Base-by-base conservation (phyloP, 2,329 filamentous ascomycete genomes). In the Trichoderma cornu-damae region DNA sequence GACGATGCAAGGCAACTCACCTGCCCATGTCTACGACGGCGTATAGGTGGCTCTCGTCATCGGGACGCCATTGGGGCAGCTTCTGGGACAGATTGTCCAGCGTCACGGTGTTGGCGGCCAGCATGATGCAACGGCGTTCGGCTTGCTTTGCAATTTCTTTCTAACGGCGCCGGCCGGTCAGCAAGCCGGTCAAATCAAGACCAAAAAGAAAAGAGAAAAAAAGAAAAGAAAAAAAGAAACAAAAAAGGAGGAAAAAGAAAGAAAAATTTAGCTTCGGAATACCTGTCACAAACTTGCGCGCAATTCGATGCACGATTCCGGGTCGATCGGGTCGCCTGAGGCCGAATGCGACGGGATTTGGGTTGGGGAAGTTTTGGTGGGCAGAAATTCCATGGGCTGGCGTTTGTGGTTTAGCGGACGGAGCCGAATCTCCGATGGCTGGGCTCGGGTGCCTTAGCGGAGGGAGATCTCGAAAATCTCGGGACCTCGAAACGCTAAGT, bases 21-120 rank as follows among this genome's bases (percentile, higher is more conserved):
- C 80, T 83, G 67, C 81, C 81, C 79, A 84, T 83, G 62, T 84
- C 81, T 56, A 84, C 80, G 52, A 84, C 69, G 52, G 80, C 80
- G 65, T 80, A 80, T 14, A 81, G 73, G 60, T 83, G 79, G 64
- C 69, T 80, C 53, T 73, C 63, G 42, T 71, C 72, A 54, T 73
- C 65, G 24, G 76, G 72, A 52, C 72, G 66, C 80, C 80, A 83
- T 69, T 66, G 66, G 34, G 77, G 75, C 64, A 83, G 71, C 65
- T 73, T 77, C 38, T 75, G 67, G 60, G 71, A 65, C 59, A 80
- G 73, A 63, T 81, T 81, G 16, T 79, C 76, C 60, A 84, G 74
- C 4, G 77, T 80, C 56, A 83, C 70, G 61, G 78, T 68, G 64
- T 78, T 72, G 32, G 72, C 68, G 34, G 68, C 58, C 32, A 66